phyloP scores from a whole-genome alignment of 2,329 filamentous ascomycete genomes.

The Diaporthe citrichinensis region DNA sequence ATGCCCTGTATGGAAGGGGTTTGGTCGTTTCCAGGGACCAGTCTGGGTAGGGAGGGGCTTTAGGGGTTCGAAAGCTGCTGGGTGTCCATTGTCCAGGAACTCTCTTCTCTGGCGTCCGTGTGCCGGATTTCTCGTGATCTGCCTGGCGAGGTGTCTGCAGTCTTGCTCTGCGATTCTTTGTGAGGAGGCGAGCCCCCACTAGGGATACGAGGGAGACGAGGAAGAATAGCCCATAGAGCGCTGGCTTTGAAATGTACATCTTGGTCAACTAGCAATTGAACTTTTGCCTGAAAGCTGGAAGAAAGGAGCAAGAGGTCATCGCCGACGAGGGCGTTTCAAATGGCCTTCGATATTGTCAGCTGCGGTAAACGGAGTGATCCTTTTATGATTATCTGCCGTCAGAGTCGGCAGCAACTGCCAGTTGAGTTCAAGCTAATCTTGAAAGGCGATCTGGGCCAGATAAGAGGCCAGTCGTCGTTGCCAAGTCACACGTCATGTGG shows the following conservation, averaged over 20 bases:
- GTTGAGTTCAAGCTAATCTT: slow-evolving; percentile 18
- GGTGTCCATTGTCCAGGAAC: slow-evolving; percentile 66
- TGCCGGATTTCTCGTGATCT: slow-evolving; percentile 18
- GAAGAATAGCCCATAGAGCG: slow-evolving; percentile 29
- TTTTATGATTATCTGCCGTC: not conserved
- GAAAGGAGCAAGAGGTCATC: too few relatives aligned
- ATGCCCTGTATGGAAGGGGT: slow-evolving; percentile 83
- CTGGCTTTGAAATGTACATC: slow-evolving; percentile 20
- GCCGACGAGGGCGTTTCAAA: not conserved
- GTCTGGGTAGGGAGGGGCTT: slow-evolving; percentile 72
- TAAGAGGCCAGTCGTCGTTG: slow-evolving; percentile 15
- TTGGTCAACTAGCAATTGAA: not conserved
- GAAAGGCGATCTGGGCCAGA: slow-evolving; percentile 10
- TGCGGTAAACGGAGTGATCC: slow-evolving; percentile 3
- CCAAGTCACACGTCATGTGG: slow-evolving; percentile 30
- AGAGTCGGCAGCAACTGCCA: slow-evolving; percentile 12
- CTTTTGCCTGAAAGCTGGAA: too few relatives aligned
- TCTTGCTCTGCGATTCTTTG: not conserved
- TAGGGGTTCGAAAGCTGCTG: slow-evolving; percentile 70
- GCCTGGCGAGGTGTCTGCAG: not conserved
- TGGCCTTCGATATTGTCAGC: not conserved
- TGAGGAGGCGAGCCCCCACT: slow-evolving; percentile 17
- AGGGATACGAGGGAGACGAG: slow-evolving; percentile 31
- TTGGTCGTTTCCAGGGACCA: slow-evolving; percentile 80
- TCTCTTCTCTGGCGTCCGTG: slow-evolving; percentile 17